Evolutionary conservation across 192 early-diverging fungal species (phyloP).

Genomic region (Radiomyces spectabilis): DNA sequence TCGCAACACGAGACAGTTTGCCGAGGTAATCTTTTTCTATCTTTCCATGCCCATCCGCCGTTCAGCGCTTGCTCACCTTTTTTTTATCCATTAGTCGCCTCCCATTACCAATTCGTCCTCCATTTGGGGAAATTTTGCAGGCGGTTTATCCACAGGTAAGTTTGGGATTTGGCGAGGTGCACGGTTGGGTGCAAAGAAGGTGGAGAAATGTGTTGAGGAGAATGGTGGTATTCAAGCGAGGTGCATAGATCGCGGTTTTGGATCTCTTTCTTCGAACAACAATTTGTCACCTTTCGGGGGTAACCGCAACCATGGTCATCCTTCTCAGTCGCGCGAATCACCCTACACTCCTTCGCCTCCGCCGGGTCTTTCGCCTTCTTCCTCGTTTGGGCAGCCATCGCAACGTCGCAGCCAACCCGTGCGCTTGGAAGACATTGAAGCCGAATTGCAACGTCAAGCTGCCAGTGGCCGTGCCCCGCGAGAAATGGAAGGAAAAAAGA

Average conservation of each 20-base stretch:
- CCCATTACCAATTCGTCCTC: slow-evolving; percentile 8
- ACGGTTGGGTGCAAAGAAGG: too few relatives aligned
- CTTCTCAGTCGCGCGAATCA: neutral
- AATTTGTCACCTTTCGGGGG: slow-evolving; percentile 9
- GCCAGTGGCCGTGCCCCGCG: slow-evolving; percentile 1
- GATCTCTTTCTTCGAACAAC: neutral
- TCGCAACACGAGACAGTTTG: neutral
- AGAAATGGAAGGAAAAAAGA: slow-evolving; percentile 34
- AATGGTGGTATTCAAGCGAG: neutral
- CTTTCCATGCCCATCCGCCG: neutral
- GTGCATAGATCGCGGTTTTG: neutral
- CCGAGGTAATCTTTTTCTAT: neutral
- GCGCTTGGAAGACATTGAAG: slow-evolving; percentile 48
- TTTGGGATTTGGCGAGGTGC: neutral
- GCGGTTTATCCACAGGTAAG: slow-evolving; percentile 3
- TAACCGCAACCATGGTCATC: neutral
- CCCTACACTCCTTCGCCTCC: slow-evolving; percentile 1
- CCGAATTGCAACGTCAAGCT: slow-evolving; percentile 37
- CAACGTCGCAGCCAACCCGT: slow-evolving; percentile 3
- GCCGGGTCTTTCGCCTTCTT: too few relatives aligned
- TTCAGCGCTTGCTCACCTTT: neutral
- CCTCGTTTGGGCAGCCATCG: too few relatives aligned
- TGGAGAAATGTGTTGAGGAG: neutral
- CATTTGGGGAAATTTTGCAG: slow-evolving; percentile 23
- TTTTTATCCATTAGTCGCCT: neutral